These are phyloP conservation scores for Globomyces pollinis-pini DNA, from an alignment of 192 early-diverging fungal genomes.

Conservation along the genomic window DNA sequence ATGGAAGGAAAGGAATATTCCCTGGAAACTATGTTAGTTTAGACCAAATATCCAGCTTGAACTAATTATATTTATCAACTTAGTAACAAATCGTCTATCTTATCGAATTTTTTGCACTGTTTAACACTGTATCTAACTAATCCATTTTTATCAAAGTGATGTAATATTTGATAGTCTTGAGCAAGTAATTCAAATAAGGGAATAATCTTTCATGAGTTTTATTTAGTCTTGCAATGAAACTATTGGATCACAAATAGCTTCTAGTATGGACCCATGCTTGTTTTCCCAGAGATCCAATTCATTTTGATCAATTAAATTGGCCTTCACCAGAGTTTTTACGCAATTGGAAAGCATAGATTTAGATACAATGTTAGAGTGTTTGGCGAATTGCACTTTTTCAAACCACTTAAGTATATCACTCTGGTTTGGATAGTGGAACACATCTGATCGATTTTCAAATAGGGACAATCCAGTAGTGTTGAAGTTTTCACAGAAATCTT, in stretches of 20 bases:
- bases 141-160: too few species aligned
- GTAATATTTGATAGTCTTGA: too few species aligned
- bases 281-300: background rate
- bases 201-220: too few species aligned
- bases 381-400: background rate
- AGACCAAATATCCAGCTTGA: background rate
- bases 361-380: background rate
- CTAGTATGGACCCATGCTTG: background rate
- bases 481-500: background rate
- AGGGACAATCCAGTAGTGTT: background rate
- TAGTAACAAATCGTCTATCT: too few species aligned
- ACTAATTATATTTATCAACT: background rate
- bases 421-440: conserved; percentile 2
- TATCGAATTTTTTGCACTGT: too few species aligned
- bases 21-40: conserved; percentile 56
- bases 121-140: too few species aligned
- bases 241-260: background rate
- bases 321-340: background rate
- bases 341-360: background rate
- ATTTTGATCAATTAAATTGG: conserved; percentile 1
- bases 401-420: conserved; percentile 2
- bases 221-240: background rate
- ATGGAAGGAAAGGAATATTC: conserved; percentile 54
- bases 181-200: too few species aligned
- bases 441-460: background rate